phyloP scores from a whole-genome alignment of 257 asterid species.

The Ballota nigra region DNA sequence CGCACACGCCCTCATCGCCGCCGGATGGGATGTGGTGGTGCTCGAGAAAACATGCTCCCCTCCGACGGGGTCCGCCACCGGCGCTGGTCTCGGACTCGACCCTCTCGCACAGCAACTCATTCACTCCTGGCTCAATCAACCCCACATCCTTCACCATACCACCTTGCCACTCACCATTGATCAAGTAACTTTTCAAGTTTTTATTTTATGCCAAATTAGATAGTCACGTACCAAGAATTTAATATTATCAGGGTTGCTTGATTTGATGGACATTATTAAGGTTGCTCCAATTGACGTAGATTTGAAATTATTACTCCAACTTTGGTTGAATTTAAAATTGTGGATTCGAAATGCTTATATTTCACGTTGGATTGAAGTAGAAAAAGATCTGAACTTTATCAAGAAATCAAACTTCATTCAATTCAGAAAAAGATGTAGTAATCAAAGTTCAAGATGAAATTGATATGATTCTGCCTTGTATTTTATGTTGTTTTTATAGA shows the following conservation, averaged over 20 bases:
- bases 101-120: conserved; percentile 47
- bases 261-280: neutral
- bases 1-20: conserved; percentile 66
- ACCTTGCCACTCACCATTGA: conserved; percentile 72
- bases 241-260: too few species aligned
- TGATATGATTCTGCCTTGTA: neutral
- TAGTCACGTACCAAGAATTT: neutral
- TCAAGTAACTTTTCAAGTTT: conserved; percentile 43
- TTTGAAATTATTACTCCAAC: neutral
- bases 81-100: conserved; percentile 85
- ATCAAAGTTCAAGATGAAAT: neutral
- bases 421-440: too few species aligned
- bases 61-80: conserved; percentile 69
- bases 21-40: conserved; percentile 83
- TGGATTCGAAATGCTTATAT: neutral
- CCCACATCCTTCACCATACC: conserved; percentile 41
- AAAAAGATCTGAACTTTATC: neutral
- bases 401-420: neutral
- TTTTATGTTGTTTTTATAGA: conserved; percentile 35
- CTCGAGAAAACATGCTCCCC: conserved; percentile 74
- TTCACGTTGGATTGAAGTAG: neutral
- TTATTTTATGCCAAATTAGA: neutral
- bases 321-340: neutral
- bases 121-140: conserved; percentile 52
- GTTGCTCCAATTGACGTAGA: neutral